These are phyloP conservation scores for Parafenestella ontariensis DNA, from an alignment of 2,329 filamentous ascomycete genomes.

Conservation along the genomic window DNA sequence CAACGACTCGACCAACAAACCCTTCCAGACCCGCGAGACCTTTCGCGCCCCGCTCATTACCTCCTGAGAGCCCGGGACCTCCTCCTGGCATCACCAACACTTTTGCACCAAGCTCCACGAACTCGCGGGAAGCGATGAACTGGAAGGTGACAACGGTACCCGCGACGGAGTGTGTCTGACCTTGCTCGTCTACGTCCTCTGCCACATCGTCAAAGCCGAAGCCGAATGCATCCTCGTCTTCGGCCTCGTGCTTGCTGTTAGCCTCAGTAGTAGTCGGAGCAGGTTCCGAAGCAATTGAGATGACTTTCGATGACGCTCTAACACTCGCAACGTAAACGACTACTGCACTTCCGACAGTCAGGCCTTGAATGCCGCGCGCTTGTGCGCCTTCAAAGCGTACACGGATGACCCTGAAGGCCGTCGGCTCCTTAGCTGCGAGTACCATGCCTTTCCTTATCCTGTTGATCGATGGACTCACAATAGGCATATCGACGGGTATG, in stretches of 20 bases:
- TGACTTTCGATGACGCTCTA: slow-evolving; percentile 77
- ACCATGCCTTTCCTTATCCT: slow-evolving; percentile 81
- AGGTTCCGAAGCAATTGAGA: slow-evolving; percentile 53
- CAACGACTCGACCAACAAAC: slow-evolving; percentile 69
- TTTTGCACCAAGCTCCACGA: slow-evolving; percentile 73
- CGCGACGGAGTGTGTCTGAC: slow-evolving; percentile 29
- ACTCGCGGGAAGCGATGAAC: slow-evolving; percentile 73
- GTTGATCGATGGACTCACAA: slow-evolving; percentile 39
- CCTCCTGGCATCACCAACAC: slow-evolving; percentile 76
- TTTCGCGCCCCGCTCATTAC: slow-evolving; percentile 58
- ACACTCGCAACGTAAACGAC: slow-evolving; percentile 90
- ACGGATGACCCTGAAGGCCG: slow-evolving; percentile 57
- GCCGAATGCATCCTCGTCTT: slow-evolving; percentile 58
- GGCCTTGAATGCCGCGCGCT: slow-evolving; percentile 64
- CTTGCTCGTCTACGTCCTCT: slow-evolving; percentile 47
- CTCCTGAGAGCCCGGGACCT: slow-evolving; percentile 65
- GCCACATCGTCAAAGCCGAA: slow-evolving; percentile 61
- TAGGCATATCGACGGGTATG: slow-evolving; percentile 52
- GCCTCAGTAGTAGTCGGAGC: slow-evolving; percentile 13
- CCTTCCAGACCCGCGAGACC: slow-evolving; percentile 70
- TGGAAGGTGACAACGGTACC: slow-evolving; percentile 65
- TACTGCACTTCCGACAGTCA: slow-evolving; percentile 72
- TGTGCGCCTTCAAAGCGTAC: slow-evolving; percentile 68
- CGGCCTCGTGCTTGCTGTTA: slow-evolving; percentile 24
- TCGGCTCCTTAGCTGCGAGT: slow-evolving; percentile 66